Evolutionary conservation across 2,329 filamentous ascomycete genomes (phyloP), one percentile per base, ranked within the genome.

Genomic region (Cladophialophora immunda): DNA sequence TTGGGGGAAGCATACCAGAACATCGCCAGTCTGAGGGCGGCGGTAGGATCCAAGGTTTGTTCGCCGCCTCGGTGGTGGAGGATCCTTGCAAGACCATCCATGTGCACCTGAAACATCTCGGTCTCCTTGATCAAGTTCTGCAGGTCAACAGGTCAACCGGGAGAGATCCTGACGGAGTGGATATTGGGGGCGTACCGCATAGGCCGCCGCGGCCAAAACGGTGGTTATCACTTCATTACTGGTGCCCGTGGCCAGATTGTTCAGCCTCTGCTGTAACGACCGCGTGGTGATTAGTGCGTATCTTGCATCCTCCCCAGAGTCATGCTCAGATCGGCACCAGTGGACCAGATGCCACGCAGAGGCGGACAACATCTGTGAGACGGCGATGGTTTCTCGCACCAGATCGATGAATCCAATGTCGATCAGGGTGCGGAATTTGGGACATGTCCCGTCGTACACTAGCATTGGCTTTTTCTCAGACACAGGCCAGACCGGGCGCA

Each of bases 401-500:
- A 62, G 58, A 52, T 62, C 58, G 34, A 62, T 34, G 25, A 62
- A 62, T 19, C 58, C 58, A 41, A 62, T 62, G 2, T 30, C 58
- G 47, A 62, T 62, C 22, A 62, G 32, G 30, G 22, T 52, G n/a
- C 58, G 58, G 30, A 62, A 62, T 19, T 62, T 62, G 27, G 47
- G 3, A 38, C 58, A 62, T 25, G 58, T 62, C 6, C 58, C 58
- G 34, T 62, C 58, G 58, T 62, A 62, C 25, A 62, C 58, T 62
- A 29, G 5, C 36, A 34, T 17, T 9, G 15, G 38, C 25, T 34
- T 13, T 15, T 19, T n/a, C n/a, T 19, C 9, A 59, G n/a, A 34
- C 4, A 58, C 19, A 6, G 34, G 25, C 55, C 34, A 11, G 55
- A 32, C n/a, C n/a, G n/a, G n/a, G n/a, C n/a, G n/a, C n/a, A n/a